Conservation (phyloP, 208 protist species). For the Porcisia hertigi region DNA sequence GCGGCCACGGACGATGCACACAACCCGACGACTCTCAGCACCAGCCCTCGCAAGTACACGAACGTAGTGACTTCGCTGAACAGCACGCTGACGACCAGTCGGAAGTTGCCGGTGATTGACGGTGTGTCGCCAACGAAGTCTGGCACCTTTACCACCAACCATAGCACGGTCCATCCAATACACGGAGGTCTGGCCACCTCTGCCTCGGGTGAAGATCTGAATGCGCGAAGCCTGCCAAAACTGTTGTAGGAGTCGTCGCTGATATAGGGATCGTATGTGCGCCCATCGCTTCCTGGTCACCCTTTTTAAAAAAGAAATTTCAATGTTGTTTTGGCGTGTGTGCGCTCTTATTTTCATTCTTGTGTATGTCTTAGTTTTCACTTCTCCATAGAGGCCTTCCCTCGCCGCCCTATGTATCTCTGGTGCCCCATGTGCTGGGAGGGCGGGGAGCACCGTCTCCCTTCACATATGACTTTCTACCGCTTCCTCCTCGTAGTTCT, state of each 20-base stretch:
- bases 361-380: not conserved
- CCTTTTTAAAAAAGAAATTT: not conserved
- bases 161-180: conserved; percentile 1
- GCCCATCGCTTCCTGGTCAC: not conserved
- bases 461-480: not conserved
- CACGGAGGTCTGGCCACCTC: not conserved
- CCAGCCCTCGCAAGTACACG: conserved; percentile 18
- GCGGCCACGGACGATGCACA: not conserved
- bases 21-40: conserved; percentile 10
- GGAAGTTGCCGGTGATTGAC: conserved; percentile 27
- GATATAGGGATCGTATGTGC: not conserved
- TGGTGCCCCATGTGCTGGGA: not conserved
- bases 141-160: not conserved
- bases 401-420: not conserved
- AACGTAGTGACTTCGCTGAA: conserved; percentile 21
- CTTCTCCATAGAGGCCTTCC: not conserved
- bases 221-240: conserved; percentile 22
- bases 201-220: conserved; percentile 23
- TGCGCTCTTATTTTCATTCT: not conserved
- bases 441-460: not conserved
- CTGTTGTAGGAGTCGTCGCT: not conserved
- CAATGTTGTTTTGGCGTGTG: not conserved
- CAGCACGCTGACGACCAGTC: conserved; percentile 21
- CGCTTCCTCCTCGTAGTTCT: not conserved
- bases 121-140: conserved; percentile 27